These are phyloP conservation scores for Tagetes patula DNA, from an alignment of 129 eudicot species.

Conservation along the genomic window DNA sequence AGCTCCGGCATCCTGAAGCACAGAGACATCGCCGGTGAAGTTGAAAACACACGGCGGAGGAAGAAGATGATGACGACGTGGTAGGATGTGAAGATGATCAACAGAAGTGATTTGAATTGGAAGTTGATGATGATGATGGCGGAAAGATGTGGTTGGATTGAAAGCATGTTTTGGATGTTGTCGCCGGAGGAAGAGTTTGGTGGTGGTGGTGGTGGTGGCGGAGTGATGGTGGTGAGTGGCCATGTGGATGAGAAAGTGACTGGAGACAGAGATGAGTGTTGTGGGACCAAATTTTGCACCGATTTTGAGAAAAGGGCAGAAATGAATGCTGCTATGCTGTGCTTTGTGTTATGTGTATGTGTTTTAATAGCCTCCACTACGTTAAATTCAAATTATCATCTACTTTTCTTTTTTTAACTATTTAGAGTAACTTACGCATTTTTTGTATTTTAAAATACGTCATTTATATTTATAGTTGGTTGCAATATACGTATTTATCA, in stretches of 20 bases:
- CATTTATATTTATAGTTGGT: too few relatives aligned
- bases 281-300: constrained; percentile 15
- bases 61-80: constrained; percentile 22
- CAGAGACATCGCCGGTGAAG: constrained; percentile 24
- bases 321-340: neutral
- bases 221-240: constrained; percentile 16
- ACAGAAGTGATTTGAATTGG: neutral
- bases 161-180: neutral
- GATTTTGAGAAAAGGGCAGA: neutral
- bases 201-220: constrained; percentile 6
- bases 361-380: neutral
- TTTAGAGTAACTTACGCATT: too few relatives aligned
- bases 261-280: neutral
- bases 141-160: neutral
- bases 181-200: constrained; percentile 13
- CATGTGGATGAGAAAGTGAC: constrained; percentile 6
- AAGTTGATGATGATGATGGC: neutral
- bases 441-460: too few relatives aligned
- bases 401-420: too few relatives aligned
- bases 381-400: neutral
- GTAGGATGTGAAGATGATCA: neutral
- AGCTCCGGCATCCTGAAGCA: constrained; percentile 75
- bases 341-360: neutral
- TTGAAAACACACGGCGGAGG: constrained; percentile 25
- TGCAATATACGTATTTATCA: too few relatives aligned